Percentiles rank a stretch among this genome's conserved stretches.
phyloP scores from a whole-genome alignment of 805 yeast species.

The Pichia gijzeniarum region DNA sequence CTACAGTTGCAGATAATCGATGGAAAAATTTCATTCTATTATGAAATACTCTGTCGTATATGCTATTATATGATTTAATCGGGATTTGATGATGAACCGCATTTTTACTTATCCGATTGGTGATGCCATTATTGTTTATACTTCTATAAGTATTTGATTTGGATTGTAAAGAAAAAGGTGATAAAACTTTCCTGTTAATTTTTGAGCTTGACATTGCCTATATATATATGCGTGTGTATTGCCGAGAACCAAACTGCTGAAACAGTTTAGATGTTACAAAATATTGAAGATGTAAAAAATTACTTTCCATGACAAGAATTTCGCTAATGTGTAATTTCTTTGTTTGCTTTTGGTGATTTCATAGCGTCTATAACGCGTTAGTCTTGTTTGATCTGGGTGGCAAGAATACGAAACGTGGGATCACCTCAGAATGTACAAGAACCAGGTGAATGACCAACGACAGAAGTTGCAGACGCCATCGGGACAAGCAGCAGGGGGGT shows the following conservation, averaged over 20 bases:
- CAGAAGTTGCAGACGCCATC: constrained; percentile 5
- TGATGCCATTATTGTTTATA: neutral
- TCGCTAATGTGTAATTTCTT: no score
- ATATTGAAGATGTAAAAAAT: no score
- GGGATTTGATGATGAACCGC: neutral
- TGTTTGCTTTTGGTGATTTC: no score
- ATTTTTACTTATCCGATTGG: neutral
- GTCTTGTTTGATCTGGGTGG: neutral
- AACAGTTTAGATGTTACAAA: no score
- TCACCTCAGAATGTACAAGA: constrained; percentile 2
- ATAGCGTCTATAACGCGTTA: neutral
- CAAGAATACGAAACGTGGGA: neutral
- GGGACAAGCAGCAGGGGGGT: constrained; percentile 7
- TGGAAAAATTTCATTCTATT: constrained; percentile 27
- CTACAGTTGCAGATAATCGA: constrained; percentile 21
- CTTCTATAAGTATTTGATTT: no score
- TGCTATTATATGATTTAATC: constrained; percentile 1
- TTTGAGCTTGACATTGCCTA: no score
- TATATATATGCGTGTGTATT: no score
- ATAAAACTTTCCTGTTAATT: no score
- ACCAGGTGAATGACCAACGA: constrained; percentile 7
- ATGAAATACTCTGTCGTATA: constrained; percentile 20
- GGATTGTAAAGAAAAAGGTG: no score
- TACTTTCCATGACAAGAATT: no score
- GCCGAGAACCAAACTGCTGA: no score